These are phyloP conservation scores for Rutstroemia sp. DNA, from an alignment of 2,329 filamentous ascomycete species.

Conservation along the genomic window DNA sequence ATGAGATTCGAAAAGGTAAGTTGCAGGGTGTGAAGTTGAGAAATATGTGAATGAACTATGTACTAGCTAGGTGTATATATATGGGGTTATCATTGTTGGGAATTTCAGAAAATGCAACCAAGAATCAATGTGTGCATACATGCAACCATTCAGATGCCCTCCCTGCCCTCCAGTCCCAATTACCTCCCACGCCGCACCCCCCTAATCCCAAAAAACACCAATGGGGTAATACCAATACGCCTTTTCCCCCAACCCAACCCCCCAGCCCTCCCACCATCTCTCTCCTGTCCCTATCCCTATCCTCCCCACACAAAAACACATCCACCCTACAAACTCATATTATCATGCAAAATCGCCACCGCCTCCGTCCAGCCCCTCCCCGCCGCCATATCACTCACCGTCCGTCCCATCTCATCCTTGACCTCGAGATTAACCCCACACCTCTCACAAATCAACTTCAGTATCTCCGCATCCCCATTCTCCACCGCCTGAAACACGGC, in stretches of 20 bases:
- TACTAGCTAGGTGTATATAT: no score
- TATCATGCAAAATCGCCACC: conserved; percentile 21
- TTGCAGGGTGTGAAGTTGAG: no score
- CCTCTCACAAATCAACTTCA: conserved; percentile 44
- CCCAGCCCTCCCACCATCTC: not conserved
- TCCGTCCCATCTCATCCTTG: conserved; percentile 46
- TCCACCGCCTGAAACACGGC: conserved; percentile 59
- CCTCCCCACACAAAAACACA: not conserved
- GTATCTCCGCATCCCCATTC: conserved; percentile 49
- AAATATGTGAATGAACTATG: no score
- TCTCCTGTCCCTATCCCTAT: not conserved
- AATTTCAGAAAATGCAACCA: no score
- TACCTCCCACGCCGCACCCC: no score
- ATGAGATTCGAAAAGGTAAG: no score
- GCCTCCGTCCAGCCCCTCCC: conserved; percentile 53
- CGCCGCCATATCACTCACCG: conserved; percentile 50
- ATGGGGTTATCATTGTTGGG: no score
- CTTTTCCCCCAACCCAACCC: not conserved
- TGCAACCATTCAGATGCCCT: no score
- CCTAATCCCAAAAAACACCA: no score
- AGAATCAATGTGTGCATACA: no score
- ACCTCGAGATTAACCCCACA: conserved; percentile 44
- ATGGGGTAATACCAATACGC: no score
- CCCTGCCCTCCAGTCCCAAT: no score
- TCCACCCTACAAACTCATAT: conserved; percentile 2